Percentiles rank a stretch among this genome's conserved stretches.
Evolutionary conservation across 148 eudicot genomes (phyloP).

Genomic region (Talinum fruticosum): DNA sequence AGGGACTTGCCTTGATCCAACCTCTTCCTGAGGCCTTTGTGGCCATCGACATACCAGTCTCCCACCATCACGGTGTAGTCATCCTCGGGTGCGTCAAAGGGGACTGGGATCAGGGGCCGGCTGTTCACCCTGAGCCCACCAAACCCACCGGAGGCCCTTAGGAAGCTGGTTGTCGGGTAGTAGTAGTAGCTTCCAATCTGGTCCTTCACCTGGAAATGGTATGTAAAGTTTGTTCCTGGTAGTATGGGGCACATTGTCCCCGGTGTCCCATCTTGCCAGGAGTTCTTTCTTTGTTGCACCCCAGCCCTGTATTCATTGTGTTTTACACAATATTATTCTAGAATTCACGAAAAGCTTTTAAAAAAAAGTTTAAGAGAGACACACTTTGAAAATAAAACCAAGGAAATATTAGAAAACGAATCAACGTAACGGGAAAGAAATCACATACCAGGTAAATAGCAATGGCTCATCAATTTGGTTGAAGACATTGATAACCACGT

Average conservation of each 20-base stretch:
- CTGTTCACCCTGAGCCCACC: conserved; percentile 43
- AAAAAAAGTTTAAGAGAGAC: too few species aligned
- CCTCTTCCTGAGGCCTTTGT: conserved; percentile 31
- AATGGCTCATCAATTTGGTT: conserved; percentile 73
- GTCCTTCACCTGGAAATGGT: conserved; percentile 26
- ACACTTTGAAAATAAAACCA: neutral
- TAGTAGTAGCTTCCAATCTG: conserved; percentile 39
- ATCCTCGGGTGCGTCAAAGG: conserved; percentile 49
- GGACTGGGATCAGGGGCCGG: conserved; percentile 55
- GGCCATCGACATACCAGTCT: conserved; percentile 60
- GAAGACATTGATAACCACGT: conserved; percentile 54
- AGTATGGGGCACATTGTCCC: conserved; percentile 51
- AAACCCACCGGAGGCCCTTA: conserved; percentile 36
- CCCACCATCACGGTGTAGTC: conserved; percentile 58
- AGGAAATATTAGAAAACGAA: neutral
- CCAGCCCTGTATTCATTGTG: neutral
- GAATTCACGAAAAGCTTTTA: too few species aligned
- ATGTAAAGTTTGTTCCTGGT: conserved; percentile 39
- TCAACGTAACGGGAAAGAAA: neutral
- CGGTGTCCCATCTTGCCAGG: conserved; percentile 45
- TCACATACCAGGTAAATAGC: conserved; percentile 45
- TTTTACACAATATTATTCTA: neutral
- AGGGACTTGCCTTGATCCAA: conserved; percentile 50
- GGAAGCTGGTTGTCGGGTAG: conserved; percentile 37
- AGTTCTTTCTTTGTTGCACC: conserved; percentile 26